A percentile compares a stretch with the other conserved stretches of the same genome.
These are phyloP conservation scores for Curvularia sp. DNA, from an alignment of 2,329 filamentous ascomycete genomes.

Conservation along the genomic window DNA sequence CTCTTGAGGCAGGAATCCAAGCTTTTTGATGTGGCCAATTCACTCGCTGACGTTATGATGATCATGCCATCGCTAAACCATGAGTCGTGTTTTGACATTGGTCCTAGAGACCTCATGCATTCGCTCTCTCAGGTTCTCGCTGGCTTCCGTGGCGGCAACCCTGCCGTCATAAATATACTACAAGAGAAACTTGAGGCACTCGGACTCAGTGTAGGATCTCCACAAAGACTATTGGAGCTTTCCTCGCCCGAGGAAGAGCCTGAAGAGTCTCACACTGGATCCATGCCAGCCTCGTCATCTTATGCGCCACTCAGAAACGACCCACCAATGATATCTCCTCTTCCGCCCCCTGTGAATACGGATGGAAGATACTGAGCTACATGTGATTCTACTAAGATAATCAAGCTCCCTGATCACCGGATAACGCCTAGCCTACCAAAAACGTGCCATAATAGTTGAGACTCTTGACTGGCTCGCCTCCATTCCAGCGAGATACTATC, in stretches of 20 bases:
- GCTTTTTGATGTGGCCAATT: slow-evolving; percentile 47
- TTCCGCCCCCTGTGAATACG: slow-evolving; percentile 29
- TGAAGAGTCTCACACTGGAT: slow-evolving; percentile 35
- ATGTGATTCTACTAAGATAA: background rate
- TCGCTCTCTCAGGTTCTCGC: slow-evolving; percentile 41
- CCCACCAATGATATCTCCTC: slow-evolving; percentile 21
- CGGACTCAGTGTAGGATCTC: slow-evolving; percentile 38
- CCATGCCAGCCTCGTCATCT: slow-evolving; percentile 29
- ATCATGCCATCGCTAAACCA: slow-evolving; percentile 46
- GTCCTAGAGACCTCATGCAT: slow-evolving; percentile 46
- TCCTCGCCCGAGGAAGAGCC: slow-evolving; percentile 44
- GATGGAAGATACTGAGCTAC: slow-evolving; percentile 11
- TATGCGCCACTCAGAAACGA: slow-evolving; percentile 17
- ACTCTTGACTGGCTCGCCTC: background rate
- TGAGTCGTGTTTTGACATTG: slow-evolving; percentile 40
- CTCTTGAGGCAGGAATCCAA: slow-evolving; percentile 41
- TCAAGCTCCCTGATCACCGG: background rate
- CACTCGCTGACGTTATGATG: slow-evolving; percentile 49
- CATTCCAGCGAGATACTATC: background rate
- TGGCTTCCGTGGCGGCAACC: slow-evolving; percentile 45
- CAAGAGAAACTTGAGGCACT: slow-evolving; percentile 43
- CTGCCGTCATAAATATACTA: slow-evolving; percentile 44
- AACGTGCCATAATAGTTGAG: slow-evolving; percentile 4
- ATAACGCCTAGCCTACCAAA: background rate
- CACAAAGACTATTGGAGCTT: slow-evolving; percentile 41